Base-by-base conservation (phyloP, 2,329 filamentous ascomycete genomes). In the Lasiodiplodia sp. region DNA sequence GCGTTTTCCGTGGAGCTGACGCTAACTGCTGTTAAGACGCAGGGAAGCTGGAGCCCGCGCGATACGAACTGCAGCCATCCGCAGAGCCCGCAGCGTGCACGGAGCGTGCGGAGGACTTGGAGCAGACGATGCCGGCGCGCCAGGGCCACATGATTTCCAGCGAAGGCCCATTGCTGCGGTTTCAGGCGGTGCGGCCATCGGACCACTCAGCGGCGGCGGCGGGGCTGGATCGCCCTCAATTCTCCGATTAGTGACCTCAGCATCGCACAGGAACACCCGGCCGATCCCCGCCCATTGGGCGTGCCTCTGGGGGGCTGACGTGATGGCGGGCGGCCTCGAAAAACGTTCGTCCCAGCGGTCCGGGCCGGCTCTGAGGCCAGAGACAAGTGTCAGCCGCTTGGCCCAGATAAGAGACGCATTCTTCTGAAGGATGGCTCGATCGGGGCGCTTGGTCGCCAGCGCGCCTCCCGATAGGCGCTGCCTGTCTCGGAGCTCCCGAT, bases 221-320 rank as follows among this genome's bases (percentile, higher is more conserved):
- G 67, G 52, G 67, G 57, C 67, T 68, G 67, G 67, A 56, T 52
- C 58, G 38, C 57, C 66, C 67, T 68, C 67, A 68, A 68, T 68
- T 68, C 67, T 68, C 67, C 67, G 67, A 68, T 68, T 68, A 68
- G 67, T 68, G 67, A 68, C 67, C 58, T 64, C 58, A 68, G 49
- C 57, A 58, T 68, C 40, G 51, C 58, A 68, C 67, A 56, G 57
- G 38, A 49, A 37, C 57, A 64, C 23, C 49, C 57, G 57, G 47
- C 3, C 67, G 49, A 68, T 64, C 57, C 23, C 56, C 57, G 38
- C 14, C 51, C 51, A 68, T 68, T 68, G 67, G 67, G 34, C 38
- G 16, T 64, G 57, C 67, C 44, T 56, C 49, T 38, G 25, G 10
- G 31, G n/a, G 58, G 67, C 57, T 68, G 67, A 64, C 58, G 58